Percentiles rank a stretch among this genome's conserved stretches.
These are phyloP conservation scores for Rhynchospora pubera DNA, from an alignment of 176 grass and related monocot species.

Conservation along the genomic window DNA sequence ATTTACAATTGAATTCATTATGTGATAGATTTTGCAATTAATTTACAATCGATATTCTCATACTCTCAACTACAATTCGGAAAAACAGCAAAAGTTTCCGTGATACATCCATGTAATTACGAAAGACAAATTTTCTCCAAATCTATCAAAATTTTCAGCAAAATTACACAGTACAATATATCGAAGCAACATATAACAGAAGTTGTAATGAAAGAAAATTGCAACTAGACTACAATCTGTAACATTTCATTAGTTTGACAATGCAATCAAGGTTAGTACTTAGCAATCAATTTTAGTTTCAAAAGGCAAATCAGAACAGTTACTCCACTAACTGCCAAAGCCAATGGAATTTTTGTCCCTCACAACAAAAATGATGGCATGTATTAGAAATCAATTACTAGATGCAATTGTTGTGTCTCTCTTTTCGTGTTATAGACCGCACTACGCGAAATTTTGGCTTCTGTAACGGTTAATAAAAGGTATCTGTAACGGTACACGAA, in stretches of 20 bases:
- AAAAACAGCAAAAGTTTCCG: not conserved
- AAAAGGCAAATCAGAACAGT: not conserved
- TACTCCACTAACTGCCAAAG: not conserved
- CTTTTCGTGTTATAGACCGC: conserved; percentile 62
- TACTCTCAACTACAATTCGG: not conserved
- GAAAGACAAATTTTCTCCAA: not conserved
- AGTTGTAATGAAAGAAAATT: not conserved
- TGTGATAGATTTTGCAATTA: not conserved
- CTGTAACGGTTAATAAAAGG: too few relatives aligned
- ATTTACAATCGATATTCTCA: not conserved
- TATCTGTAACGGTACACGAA: too few relatives aligned
- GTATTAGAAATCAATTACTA: conserved; percentile 6
- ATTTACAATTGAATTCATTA: not conserved
- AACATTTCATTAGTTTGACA: not conserved
- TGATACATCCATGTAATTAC: not conserved
- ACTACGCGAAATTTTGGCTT: too few relatives aligned
- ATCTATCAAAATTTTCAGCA: not conserved
- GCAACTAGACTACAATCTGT: not conserved
- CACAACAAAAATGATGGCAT: not conserved
- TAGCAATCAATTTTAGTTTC: not conserved
- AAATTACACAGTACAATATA: not conserved
- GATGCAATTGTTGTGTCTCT: conserved; percentile 72
- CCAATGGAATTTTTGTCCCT: not conserved
- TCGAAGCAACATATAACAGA: not conserved
- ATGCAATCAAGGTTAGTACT: not conserved